Percentiles rank a stretch among this genome's conserved stretches.
These are phyloP conservation scores for Didymella lethalis DNA, from an alignment of 2,329 filamentous ascomycete species.

Conservation along the genomic window DNA sequence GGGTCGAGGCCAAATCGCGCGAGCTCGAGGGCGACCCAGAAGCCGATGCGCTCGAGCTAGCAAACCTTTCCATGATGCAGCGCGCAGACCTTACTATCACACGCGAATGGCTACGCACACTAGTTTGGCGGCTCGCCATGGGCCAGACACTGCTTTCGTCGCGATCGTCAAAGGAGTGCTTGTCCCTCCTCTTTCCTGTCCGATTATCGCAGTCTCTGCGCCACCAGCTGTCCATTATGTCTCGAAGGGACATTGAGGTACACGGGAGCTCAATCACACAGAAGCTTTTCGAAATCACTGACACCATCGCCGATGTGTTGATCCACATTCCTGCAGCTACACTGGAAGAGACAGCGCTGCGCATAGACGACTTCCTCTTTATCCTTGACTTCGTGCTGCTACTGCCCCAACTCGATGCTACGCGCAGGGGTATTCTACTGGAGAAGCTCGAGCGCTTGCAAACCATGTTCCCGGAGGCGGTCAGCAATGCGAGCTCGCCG, in stretches of 20 bases:
- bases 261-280: slow-evolving; percentile 66
- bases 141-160: slow-evolving; percentile 57
- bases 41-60: slow-evolving; percentile 49
- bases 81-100: slow-evolving; percentile 61
- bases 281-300: slow-evolving; percentile 68
- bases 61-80: slow-evolving; percentile 54
- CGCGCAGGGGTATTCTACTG: slow-evolving; percentile 55
- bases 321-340: slow-evolving; percentile 60
- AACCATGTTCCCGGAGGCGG: slow-evolving; percentile 47
- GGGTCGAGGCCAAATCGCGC: slow-evolving; percentile 57
- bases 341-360: slow-evolving; percentile 56
- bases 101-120: slow-evolving; percentile 58
- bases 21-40: slow-evolving; percentile 53
- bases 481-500: slow-evolving; percentile 44
- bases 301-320: slow-evolving; percentile 66
- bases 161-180: slow-evolving; percentile 45
- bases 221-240: slow-evolving; percentile 53
- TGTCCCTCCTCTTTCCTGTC: slow-evolving; percentile 57
- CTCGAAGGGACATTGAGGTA: slow-evolving; percentile 59
- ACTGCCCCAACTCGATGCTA: slow-evolving; percentile 58
- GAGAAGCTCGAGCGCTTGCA: slow-evolving; percentile 53
- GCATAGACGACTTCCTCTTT: slow-evolving; percentile 64
- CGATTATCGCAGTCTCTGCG: slow-evolving; percentile 56
- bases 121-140: slow-evolving; percentile 61
- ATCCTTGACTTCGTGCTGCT: slow-evolving; percentile 61